These are phyloP conservation scores for Liriodendron chinense DNA, from an alignment of 164 flowering plant genomes.

Conservation along the genomic window DNA sequence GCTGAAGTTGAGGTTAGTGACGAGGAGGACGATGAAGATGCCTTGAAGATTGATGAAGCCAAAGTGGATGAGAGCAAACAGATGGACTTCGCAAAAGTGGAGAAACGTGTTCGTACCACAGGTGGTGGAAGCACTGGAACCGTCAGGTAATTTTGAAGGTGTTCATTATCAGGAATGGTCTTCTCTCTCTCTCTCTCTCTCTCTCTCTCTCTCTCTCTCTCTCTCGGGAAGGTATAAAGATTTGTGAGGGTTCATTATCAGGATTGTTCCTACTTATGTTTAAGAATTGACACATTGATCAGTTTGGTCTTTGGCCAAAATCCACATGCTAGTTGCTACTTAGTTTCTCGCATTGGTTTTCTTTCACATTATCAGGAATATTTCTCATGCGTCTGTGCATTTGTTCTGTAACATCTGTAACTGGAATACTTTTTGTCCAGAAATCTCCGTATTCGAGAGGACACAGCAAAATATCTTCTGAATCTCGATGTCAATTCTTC, in stretches of 20 bases:
- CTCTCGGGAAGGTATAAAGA: no score
- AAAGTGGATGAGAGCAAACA: constrained; percentile 89
- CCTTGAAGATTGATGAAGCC: constrained; percentile 74
- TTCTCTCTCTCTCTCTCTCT: no score
- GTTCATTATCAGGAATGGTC: not conserved
- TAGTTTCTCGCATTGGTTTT: not conserved
- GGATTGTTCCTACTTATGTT: not conserved
- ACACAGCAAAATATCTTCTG: constrained; percentile 83
- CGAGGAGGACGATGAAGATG: constrained; percentile 82
- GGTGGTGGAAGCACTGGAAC: constrained; percentile 99
- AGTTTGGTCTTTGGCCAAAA: not conserved
- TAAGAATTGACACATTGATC: not conserved
- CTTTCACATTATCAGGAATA: not conserved
- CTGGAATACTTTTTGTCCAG: constrained; percentile 24
- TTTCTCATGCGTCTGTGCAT: not conserved
- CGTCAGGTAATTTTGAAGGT: constrained; percentile 48
- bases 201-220: no score
- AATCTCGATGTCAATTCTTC: constrained; percentile 92
- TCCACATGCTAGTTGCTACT: not conserved
- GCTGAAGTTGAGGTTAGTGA: constrained; percentile 48
- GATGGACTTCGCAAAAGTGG: constrained; percentile 95
- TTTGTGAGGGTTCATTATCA: no score
- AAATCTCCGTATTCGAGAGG: constrained; percentile 91
- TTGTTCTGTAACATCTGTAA: not conserved
- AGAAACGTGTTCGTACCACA: constrained; percentile 97